Evolutionary conservation across 495 filamentous ascomycete species (phyloP), one percentile per base, ranked within the genome.

Genomic region (Penicillium odoratum): DNA sequence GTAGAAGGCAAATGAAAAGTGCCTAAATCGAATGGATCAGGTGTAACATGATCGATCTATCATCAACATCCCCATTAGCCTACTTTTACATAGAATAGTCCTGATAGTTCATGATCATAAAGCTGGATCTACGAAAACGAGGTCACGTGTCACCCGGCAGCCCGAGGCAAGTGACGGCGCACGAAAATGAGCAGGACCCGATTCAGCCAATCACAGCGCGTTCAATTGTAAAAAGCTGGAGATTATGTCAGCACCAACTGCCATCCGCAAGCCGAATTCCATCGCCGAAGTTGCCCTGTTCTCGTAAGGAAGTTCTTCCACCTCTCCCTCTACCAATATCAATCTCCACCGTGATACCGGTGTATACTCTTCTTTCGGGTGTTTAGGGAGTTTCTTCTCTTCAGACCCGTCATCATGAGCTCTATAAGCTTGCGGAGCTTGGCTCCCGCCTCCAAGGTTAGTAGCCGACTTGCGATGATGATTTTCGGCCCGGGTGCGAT

Each of bases 401-500:
- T 67, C 59, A 69, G 58, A 73, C 69, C 66, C 68, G 67, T 58
- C 74, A 78, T 68, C 58, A 85, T 85, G 84, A 82, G 79, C 74
- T 83, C 81, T 54, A 61, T 82, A 60, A 76, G 78, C 68, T 71
- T 84, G 69, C 81, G 82, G 79, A 87, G 81, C 73, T 67, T 86
- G 58, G 76, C 78, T 74, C 77, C 82, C 66, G 72, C 77, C 53
- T 78, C 80, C 56, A 83, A 82, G 75, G 83, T 85, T 58, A 55
- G 68, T 70, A 56, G 33, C 51, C 61, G 56, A 63, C 21, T 56
- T 54, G 56, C 54, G 46, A 65, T 57, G 62, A 66, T 69, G 62
- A 66, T 69, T 65, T 63, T 62, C 61, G 58, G 61, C 61, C 51
- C 63, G 58, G 55, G 26, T 59, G 52, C 62, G 48, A 48, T 46